These are phyloP conservation scores for Rhizophlyctis rosea DNA, from an alignment of 192 early-diverging fungal genomes.

Conservation along the genomic window DNA sequence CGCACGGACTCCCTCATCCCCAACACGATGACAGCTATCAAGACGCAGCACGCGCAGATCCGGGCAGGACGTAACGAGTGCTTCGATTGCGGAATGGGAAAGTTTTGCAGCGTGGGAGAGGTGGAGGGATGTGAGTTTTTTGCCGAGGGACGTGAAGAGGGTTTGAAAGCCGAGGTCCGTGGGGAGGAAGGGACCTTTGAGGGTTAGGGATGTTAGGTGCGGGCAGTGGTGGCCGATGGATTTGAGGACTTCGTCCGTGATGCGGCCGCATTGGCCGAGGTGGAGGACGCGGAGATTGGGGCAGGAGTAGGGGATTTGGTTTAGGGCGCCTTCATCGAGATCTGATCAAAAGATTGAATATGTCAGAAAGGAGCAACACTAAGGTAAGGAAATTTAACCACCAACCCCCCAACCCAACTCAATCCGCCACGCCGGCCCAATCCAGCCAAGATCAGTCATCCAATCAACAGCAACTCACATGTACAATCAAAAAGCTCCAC, in stretches of 20 bases:
- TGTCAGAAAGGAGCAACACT: not conserved
- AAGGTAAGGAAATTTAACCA: not conserved
- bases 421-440: too few species aligned
- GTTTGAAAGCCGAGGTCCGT: constrained; percentile 52
- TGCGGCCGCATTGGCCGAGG: constrained; percentile 71
- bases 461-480: constrained; percentile 20
- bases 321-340: constrained; percentile 50
- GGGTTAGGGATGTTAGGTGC: constrained; percentile 51
- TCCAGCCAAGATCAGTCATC: too few species aligned
- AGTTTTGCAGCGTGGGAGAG: constrained; percentile 44
- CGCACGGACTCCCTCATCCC: constrained; percentile 40
- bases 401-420: too few species aligned
- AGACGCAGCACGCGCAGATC: constrained; percentile 49
- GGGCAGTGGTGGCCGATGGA: constrained; percentile 35
- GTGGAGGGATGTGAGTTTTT: constrained; percentile 38
- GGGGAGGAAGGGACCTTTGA: constrained; percentile 73
- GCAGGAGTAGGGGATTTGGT: constrained; percentile 61
- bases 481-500: constrained; percentile 80
- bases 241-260: constrained; percentile 42
- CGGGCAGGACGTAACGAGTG: constrained; percentile 25
- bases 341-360: constrained; percentile 1
- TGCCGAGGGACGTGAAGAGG: constrained; percentile 56
- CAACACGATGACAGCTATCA: constrained; percentile 56
- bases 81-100: constrained; percentile 2
- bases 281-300: constrained; percentile 59